These are phyloP conservation scores for Inga leiocalycina DNA, from an alignment of 306 rosid species.

Conservation along the genomic window DNA sequence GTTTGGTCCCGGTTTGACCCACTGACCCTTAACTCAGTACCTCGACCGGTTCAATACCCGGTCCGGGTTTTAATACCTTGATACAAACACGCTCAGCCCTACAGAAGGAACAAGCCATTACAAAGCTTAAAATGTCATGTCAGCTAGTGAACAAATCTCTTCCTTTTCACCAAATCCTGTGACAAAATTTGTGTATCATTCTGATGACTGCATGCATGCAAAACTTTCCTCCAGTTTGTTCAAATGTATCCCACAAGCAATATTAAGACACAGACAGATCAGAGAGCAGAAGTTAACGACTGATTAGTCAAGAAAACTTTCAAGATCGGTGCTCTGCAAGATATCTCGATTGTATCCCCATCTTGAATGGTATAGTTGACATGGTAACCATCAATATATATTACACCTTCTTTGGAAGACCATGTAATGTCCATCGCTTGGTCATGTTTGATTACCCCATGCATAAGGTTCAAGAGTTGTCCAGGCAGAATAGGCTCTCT, in stretches of 20 bases:
- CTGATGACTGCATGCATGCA: not conserved
- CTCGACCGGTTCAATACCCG: too few species aligned
- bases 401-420: conserved; percentile 62
- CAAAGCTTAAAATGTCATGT: conserved; percentile 17
- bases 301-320: conserved; percentile 67
- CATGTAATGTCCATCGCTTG: conserved; percentile 56
- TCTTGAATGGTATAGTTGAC: conserved; percentile 47
- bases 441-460: conserved; percentile 51
- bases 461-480: conserved; percentile 54
- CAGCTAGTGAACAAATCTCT: conserved; percentile 20
- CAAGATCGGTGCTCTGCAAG: conserved; percentile 74
- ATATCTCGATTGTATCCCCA: conserved; percentile 70
- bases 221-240: conserved; percentile 26
- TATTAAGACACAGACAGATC: not conserved
- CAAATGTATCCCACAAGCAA: conserved; percentile 10
- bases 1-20: too few species aligned
- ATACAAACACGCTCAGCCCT: not conserved
- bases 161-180: conserved; percentile 11
- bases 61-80: too few species aligned
- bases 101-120: conserved; percentile 7
- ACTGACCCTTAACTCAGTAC: too few species aligned
- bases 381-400: conserved; percentile 83
- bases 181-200: conserved; percentile 13
- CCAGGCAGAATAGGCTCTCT: conserved; percentile 80
- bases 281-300: conserved; percentile 32